A percentile compares a stretch with the other conserved stretches of the same genome.
These are phyloP conservation scores for Climacium dendroides DNA, from an alignment of 225 moss, liverwort and hornwort species.

Conservation along the genomic window DNA sequence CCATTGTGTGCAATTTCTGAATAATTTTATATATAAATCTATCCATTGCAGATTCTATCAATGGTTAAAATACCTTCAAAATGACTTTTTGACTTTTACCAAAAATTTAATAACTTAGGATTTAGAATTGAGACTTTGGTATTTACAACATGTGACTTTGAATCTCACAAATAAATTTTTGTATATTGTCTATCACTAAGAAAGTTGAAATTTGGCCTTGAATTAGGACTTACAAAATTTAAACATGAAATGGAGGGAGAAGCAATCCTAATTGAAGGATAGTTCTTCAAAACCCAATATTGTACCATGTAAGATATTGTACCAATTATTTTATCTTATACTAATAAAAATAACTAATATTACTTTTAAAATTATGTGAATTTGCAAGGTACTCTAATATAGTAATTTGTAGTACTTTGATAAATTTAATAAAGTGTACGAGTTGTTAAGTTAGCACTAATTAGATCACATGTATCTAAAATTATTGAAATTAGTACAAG, in stretches of 20 bases:
- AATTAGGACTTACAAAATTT: not conserved
- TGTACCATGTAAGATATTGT: not conserved
- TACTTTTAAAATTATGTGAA: too few relatives aligned
- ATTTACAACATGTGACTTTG: too few relatives aligned
- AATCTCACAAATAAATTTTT: too few relatives aligned
- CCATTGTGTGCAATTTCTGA: too few relatives aligned
- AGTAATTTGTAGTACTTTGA: not conserved
- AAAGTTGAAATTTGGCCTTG: not conserved
- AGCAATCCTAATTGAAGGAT: not conserved
- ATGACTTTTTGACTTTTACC: not conserved
- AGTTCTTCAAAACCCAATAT: not conserved
- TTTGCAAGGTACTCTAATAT: not conserved
- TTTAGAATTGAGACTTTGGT: not conserved
- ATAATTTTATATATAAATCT: not conserved
- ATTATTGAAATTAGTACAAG: not conserved
- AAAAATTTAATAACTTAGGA: not conserved
- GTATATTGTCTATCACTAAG: accelerated
- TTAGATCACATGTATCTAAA: not conserved
- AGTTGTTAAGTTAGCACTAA: accelerated
- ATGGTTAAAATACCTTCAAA: not conserved
- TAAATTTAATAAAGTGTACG: not conserved
- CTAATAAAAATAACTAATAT: not conserved
- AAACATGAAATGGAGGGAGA: not conserved
- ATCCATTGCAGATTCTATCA: not conserved
- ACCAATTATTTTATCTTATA: too few relatives aligned